Evolutionary conservation across 208 protist genomes (phyloP).

Genomic region (Porcisia hertigi): DNA sequence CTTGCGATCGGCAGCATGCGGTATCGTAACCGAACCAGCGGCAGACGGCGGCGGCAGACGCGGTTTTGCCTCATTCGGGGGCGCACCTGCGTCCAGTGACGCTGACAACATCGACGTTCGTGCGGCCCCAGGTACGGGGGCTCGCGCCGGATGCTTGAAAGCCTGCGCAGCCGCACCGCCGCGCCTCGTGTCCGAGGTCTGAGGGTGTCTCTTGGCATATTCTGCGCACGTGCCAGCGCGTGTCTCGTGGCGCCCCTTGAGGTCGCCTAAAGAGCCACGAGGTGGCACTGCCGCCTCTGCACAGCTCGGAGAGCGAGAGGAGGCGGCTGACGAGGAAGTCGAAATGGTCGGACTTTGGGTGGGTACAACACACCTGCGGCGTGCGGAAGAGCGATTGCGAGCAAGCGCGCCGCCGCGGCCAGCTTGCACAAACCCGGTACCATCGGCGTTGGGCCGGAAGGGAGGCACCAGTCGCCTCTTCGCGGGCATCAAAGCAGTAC

Average conservation of each 20-base stretch:
- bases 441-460: conserved; percentile 41
- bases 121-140: not conserved
- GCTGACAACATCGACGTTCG: not conserved
- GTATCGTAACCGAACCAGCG: not conserved
- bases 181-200: not conserved
- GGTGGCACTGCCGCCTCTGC: not conserved
- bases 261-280: not conserved
- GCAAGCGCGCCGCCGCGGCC: conserved; percentile 2
- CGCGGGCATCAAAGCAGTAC: conserved; percentile 17
- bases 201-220: not conserved
- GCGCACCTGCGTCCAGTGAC: not conserved
- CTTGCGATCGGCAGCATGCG: not conserved
- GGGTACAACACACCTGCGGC: not conserved
- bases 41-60: too few species aligned
- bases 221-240: not conserved
- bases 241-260: not conserved
- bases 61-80: not conserved
- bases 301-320: conserved; percentile 1
- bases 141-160: not conserved
- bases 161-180: not conserved
- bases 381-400: conserved; percentile 9
- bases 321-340: conserved; percentile 1
- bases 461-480: conserved; percentile 38
- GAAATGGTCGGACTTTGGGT: not conserved
- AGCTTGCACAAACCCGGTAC: conserved; percentile 33